These are phyloP conservation scores for Cardamine resedifolia DNA, from an alignment of 345 rosid species.

Conservation along the genomic window DNA sequence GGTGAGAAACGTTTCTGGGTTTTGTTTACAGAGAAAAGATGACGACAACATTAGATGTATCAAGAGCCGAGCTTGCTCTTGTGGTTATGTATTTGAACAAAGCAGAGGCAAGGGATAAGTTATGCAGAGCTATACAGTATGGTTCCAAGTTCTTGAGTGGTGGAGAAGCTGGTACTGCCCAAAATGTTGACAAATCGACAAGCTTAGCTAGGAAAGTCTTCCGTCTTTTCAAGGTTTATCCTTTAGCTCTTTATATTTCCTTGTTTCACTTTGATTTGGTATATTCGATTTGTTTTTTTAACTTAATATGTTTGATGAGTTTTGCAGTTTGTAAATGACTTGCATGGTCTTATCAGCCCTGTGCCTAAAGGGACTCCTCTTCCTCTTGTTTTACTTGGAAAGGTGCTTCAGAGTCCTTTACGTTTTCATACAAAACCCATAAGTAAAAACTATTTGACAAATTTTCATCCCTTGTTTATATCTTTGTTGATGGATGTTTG, in stretches of 20 bases:
- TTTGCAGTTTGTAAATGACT: slow-evolving; percentile 87
- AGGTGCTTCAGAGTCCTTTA: slow-evolving; percentile 47
- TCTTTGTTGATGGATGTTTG: slow-evolving; percentile 29
- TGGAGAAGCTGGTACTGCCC: slow-evolving; percentile 93
- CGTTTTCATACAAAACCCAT: neutral
- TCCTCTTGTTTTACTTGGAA: slow-evolving; percentile 82
- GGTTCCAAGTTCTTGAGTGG: slow-evolving; percentile 89
- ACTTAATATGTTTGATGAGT: slow-evolving; percentile 6
- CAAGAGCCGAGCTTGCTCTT: slow-evolving; percentile 91
- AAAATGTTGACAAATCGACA: slow-evolving; percentile 89
- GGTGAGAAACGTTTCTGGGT: neutral
- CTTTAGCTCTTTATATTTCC: neutral
- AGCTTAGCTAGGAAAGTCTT: slow-evolving; percentile 97
- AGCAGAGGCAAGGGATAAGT: slow-evolving; percentile 99
- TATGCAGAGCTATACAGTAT: slow-evolving; percentile 98
- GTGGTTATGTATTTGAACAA: slow-evolving; percentile 87
- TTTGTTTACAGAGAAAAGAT: slow-evolving; percentile 40
- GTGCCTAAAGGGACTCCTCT: slow-evolving; percentile 93
- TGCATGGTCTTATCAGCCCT: slow-evolving; percentile 89
- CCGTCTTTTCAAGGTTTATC: slow-evolving; percentile 90
- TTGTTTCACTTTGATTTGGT: neutral
- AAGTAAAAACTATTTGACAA: neutral
- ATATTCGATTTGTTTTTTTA: neutral
- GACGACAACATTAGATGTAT: slow-evolving; percentile 71
- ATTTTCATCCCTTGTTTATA: neutral